These are phyloP conservation scores for Epichloe typhina DNA, from an alignment of 2,329 filamentous ascomycete species.

Conservation along the genomic window DNA sequence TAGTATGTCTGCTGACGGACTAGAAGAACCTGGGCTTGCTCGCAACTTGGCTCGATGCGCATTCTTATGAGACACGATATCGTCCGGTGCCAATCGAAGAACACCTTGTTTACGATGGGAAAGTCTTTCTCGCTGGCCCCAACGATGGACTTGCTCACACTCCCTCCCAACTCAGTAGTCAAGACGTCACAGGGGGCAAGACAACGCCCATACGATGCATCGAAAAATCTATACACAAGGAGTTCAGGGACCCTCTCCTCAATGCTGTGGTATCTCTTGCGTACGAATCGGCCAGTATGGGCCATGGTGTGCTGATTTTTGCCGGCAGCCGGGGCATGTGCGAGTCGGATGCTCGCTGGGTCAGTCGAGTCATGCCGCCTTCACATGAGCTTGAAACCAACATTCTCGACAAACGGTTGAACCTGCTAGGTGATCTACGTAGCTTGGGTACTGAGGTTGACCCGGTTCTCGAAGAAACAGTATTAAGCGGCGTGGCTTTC, in stretches of 20 bases:
- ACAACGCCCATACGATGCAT: conserved; percentile 35
- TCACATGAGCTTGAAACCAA: conserved; percentile 30
- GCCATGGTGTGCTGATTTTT: conserved; percentile 62
- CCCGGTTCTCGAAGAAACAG: conserved; percentile 47
- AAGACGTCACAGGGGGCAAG: conserved; percentile 20
- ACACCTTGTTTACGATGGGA: conserved; percentile 57
- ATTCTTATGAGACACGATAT: conserved; percentile 61
- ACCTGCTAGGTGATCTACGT: conserved; percentile 52
- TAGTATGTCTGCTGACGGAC: not conserved
- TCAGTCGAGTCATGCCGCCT: conserved; percentile 52
- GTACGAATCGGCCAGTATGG: conserved; percentile 52
- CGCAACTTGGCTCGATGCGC: conserved; percentile 56
- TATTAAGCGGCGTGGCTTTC: conserved; percentile 57
- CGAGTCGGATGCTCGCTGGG: conserved; percentile 53
- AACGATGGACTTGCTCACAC: conserved; percentile 45
- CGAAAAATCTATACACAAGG: conserved; percentile 41
- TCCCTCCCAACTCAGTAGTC: conserved; percentile 34
- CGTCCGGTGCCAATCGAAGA: conserved; percentile 65
- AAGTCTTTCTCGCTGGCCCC: conserved; percentile 46
- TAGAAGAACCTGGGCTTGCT: conserved; percentile 54
- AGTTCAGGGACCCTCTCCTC: conserved; percentile 49
- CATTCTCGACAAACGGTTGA: conserved; percentile 44
- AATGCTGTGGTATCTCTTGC: conserved; percentile 61
- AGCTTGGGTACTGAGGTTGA: conserved; percentile 56
- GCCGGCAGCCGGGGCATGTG: conserved; percentile 55